phyloP scores from a whole-genome alignment of 495 filamentous ascomycete species.

The Xylaria acuta region DNA sequence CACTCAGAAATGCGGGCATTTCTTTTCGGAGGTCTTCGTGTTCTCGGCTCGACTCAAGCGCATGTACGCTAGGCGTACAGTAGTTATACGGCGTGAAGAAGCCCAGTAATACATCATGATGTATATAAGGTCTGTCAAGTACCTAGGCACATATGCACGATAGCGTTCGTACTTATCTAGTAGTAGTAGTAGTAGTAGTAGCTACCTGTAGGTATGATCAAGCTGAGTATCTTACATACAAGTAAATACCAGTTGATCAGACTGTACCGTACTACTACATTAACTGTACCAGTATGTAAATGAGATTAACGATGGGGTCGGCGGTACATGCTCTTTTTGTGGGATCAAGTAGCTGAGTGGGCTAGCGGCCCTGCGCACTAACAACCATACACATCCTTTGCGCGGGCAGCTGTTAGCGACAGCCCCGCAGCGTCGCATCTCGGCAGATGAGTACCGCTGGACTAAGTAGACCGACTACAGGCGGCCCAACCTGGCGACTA shows the following conservation, averaged over 20 bases:
- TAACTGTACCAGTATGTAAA: too few species aligned
- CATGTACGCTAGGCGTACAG: neutral
- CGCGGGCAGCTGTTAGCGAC: neutral
- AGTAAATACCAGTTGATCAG: neutral
- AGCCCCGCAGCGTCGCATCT: constrained; percentile 3
- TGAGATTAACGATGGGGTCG: neutral
- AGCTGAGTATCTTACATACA: neutral
- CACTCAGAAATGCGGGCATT: neutral
- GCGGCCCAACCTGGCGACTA: neutral
- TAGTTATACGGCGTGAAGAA: neutral
- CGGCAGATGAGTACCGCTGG: constrained; percentile 14
- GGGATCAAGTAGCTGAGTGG: neutral
- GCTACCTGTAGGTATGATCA: too few species aligned
- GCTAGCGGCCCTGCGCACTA: neutral
- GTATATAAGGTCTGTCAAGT: neutral
- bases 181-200: too few species aligned
- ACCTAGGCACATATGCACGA: neutral
- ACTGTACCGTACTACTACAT: too few species aligned
- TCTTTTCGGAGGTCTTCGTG: neutral
- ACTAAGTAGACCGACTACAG: neutral
- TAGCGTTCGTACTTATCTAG: neutral
- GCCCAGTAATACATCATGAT: neutral
- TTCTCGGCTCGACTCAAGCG: neutral
- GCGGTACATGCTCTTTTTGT: neutral
- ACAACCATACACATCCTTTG: neutral